Conservation (phyloP, 352 stramenopile genomes). For the Phytopythium delawarense region DNA sequence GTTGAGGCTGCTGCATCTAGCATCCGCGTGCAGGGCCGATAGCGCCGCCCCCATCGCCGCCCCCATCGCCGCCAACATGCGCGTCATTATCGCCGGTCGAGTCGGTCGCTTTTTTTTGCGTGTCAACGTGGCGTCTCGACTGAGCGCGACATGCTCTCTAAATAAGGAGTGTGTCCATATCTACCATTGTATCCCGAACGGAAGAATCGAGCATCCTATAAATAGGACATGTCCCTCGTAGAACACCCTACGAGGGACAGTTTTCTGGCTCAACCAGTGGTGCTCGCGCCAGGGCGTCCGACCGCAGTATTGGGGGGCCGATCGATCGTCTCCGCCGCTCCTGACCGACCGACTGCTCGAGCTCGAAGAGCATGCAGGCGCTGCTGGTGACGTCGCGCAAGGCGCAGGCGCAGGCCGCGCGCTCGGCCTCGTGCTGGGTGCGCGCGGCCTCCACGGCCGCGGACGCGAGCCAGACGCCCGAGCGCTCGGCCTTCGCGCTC, state of each 20-base stretch:
- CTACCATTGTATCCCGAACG: background rate
- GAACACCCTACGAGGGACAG: background rate
- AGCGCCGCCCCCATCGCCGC: background rate
- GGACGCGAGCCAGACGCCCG: constrained; percentile 10
- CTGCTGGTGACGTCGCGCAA: constrained; percentile 32
- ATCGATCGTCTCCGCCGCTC: background rate
- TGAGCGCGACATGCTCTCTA: background rate
- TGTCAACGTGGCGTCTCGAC: constrained; percentile 2
- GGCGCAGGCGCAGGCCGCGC: constrained; percentile 22
- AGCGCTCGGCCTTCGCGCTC: constrained; percentile 62
- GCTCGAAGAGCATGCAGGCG: constrained; percentile 28
- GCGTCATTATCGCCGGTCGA: constrained; percentile 10
- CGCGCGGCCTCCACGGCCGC: constrained; percentile 42
- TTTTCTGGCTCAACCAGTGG: background rate
- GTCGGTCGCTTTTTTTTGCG: constrained; percentile 8
- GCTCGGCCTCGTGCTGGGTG: constrained; percentile 32
- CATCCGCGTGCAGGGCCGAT: background rate
- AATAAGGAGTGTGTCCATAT: background rate
- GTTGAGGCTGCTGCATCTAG: constrained; percentile 61
- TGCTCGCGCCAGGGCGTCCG: background rate
- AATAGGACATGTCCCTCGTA: background rate
- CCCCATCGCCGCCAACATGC: constrained; percentile 9
- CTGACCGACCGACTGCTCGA: background rate
- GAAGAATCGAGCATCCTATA: background rate
- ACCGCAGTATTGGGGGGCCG: background rate